Evolutionary conservation across 148 eudicot species (phyloP).

Genomic region (Salicornia ramosissima): DNA sequence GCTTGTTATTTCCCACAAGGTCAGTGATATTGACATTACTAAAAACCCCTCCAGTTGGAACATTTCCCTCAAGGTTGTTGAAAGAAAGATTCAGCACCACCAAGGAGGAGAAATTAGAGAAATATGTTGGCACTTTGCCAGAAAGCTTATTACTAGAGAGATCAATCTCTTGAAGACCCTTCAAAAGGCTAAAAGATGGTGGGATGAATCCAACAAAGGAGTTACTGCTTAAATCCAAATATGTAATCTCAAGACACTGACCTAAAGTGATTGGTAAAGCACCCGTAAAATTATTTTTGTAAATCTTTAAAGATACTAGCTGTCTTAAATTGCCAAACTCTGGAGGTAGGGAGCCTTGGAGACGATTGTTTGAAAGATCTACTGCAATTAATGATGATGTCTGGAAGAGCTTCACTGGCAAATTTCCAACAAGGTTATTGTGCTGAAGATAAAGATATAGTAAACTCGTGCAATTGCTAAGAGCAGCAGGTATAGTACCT

Average conservation of each 20-base stretch:
- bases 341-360: constrained; percentile 21
- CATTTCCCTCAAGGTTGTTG: constrained; percentile 25
- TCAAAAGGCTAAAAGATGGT: constrained; percentile 8
- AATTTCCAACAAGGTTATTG: constrained; percentile 8
- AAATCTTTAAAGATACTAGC: not conserved
- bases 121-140: constrained; percentile 23
- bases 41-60: constrained; percentile 22
- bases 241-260: constrained; percentile 5
- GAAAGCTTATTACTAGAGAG: constrained; percentile 24
- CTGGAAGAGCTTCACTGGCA: constrained; percentile 12
- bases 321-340: constrained; percentile 7
- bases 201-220: constrained; percentile 24
- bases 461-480: constrained; percentile 13
- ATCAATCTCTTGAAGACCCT: constrained; percentile 10
- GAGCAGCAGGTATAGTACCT: constrained; percentile 14
- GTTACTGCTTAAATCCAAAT: constrained; percentile 5
- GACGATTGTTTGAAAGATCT: not conserved
- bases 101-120: constrained; percentile 15
- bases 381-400: not conserved
- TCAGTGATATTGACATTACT: constrained; percentile 7
- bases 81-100: constrained; percentile 14
- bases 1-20: constrained; percentile 20
- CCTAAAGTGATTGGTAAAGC: constrained; percentile 13
- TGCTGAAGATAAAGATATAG: not conserved
- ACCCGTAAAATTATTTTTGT: constrained; percentile 14